A percentile compares a stretch with the other conserved stretches of the same genome.
phyloP scores from a whole-genome alignment of 192 early-diverging fungal species.

The Powellomyces hirtus region DNA sequence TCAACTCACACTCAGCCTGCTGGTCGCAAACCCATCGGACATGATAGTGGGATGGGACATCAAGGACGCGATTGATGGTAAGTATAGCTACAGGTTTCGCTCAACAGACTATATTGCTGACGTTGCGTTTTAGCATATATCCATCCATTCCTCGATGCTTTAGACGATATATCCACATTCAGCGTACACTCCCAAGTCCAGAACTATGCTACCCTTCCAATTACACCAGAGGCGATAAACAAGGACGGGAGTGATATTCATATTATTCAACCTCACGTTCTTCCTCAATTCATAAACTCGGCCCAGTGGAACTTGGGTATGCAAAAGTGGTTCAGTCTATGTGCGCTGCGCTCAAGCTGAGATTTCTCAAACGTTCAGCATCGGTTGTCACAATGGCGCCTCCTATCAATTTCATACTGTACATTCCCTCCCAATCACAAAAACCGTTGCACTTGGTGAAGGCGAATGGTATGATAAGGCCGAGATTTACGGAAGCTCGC shows the following conservation, averaged over 20 bases:
- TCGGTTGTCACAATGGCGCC: slow-evolving; percentile 79
- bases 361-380: no score
- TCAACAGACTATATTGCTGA: no score
- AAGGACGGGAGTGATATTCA: slow-evolving; percentile 10
- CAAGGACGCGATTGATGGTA: slow-evolving; percentile 53
- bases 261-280: slow-evolving; percentile 60
- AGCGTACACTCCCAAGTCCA: slow-evolving; percentile 75
- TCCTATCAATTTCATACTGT: slow-evolving; percentile 87
- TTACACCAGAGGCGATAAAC: slow-evolving; percentile 50
- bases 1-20: slow-evolving; percentile 80
- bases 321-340: no score
- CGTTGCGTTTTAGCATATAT: slow-evolving; percentile 55
- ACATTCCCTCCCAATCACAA: slow-evolving; percentile 67
- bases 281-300: slow-evolving; percentile 92
- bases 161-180: slow-evolving; percentile 71
- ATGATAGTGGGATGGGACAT: slow-evolving; percentile 80
- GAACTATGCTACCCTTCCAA: slow-evolving; percentile 75
- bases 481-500: neutral
- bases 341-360: no score
- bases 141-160: slow-evolving; percentile 66
- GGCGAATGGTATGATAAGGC: slow-evolving; percentile 39
- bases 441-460: slow-evolving; percentile 71
- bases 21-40: slow-evolving; percentile 78
- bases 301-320: slow-evolving; percentile 95
- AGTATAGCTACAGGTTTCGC: neutral